Evolutionary conservation across 768 basidiomycete genomes (phyloP), one percentile per base, ranked within the genome.

Genomic region (Coprinopsis strossmayeri): DNA sequence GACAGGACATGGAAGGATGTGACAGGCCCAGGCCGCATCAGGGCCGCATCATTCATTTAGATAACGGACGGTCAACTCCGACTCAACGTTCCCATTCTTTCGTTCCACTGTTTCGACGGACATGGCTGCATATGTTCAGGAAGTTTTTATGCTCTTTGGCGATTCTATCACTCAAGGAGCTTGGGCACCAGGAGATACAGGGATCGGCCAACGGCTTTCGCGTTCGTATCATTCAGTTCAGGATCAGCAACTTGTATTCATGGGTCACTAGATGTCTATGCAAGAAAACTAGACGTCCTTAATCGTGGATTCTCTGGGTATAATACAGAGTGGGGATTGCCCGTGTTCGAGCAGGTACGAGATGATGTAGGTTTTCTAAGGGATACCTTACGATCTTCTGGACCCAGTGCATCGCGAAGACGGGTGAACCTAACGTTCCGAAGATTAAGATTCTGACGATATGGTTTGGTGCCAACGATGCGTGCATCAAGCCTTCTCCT

Each of bases 381-480:
- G 12, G 13, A 26, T 11, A 44, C 37, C 15, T 15, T 34, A 51
- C 40, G 27, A 30, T 30, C 37, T 7, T n/a, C 17, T n/a, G 24
- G 30, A 23, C 34, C 17, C 55, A 89, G 84, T 71, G 78, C 53
- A 69, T 91, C 46, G 78, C 82, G 12, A 78, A 72, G 51, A 71
- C 65, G 54, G 57, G 70, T 4, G 73, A 74, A 57, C 62, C 45
- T 68, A 27, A 45, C 15, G 25, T 15, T n/a, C 82, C 86, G 5
- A 78, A 72, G 38, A 72, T 92, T 28, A 79, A 78, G 34, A 63
- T 94, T n/a, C 70, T 94, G 51, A 79, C 79, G 4, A 81, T 95
- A 59, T 96, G 91, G 91, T 88, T 89, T 52, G 92, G 92, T 41
- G 83, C 84, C 13, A 97, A 97, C 65, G 93, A 97, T 62, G 79